phyloP scores from a whole-genome alignment of 2,329 filamentous ascomycete genomes.

The Albophoma yamanashiensis region DNA sequence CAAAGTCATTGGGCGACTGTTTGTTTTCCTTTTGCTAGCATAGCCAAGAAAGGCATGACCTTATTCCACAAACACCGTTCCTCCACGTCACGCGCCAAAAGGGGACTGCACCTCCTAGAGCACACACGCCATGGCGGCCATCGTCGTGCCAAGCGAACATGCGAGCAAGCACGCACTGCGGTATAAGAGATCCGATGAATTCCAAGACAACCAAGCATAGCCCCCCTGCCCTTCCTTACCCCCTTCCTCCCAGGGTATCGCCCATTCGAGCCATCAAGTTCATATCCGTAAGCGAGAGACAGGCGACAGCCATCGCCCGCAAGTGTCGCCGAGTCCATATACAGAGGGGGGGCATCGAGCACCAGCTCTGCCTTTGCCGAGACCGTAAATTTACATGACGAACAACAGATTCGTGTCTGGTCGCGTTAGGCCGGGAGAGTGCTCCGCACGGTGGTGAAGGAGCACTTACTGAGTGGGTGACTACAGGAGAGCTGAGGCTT shows the following conservation, averaged over 20 bases:
- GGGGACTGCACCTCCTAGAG: not conserved
- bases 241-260: not conserved
- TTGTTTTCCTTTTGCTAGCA: not conserved
- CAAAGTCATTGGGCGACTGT: not conserved
- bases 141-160: not conserved
- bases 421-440: conserved; percentile 4
- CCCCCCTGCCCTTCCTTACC: not conserved
- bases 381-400: conserved; percentile 38
- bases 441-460: not conserved
- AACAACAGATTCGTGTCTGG: conserved; percentile 51
- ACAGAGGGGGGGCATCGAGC: not conserved
- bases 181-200: not conserved
- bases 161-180: not conserved
- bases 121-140: not conserved
- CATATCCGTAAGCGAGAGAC: not conserved
- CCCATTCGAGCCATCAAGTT: not conserved
- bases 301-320: not conserved
- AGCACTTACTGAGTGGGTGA: conserved; percentile 76
- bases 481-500: conserved; percentile 96
- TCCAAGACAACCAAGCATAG: not conserved
- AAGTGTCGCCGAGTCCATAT: not conserved
- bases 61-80: not conserved
- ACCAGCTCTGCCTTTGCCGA: not conserved
- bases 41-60: not conserved
- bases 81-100: not conserved